These are phyloP conservation scores for Suillus subalutaceus DNA, from an alignment of 768 basidiomycete genomes.

Conservation along the genomic window DNA sequence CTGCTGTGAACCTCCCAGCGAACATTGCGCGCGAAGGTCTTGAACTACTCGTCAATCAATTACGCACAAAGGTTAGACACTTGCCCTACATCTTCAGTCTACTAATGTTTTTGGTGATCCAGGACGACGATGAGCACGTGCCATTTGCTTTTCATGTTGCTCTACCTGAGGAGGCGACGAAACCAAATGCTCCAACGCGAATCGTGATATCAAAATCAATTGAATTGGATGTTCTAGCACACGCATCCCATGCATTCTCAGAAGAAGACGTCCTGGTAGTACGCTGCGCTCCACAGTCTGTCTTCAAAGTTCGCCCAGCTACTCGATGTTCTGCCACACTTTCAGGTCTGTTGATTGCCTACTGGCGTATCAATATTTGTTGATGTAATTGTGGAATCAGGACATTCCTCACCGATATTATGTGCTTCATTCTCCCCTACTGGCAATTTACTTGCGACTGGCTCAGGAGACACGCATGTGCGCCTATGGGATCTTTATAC, in stretches of 20 bases:
- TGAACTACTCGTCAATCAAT: conserved; percentile 84
- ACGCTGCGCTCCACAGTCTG: conserved; percentile 92
- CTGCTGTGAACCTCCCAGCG: conserved; percentile 87
- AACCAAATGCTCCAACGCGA: conserved; percentile 62
- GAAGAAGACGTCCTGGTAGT: conserved; percentile 88
- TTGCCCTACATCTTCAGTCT: not conserved
- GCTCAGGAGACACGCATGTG: conserved; percentile 91
- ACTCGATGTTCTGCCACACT: conserved; percentile 93
- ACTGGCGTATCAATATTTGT: conserved; percentile 12
- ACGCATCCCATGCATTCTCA: conserved; percentile 72
- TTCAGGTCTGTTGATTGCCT: conserved; percentile 55
- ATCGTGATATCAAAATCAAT: conserved; percentile 86
- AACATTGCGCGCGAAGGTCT: conserved; percentile 83
- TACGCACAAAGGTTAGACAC: conserved; percentile 68
- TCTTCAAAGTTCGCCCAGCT: conserved; percentile 92
- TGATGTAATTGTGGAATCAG: conserved; percentile 39
- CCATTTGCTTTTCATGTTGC: conserved; percentile 91
- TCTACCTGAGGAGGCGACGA: conserved; percentile 58
- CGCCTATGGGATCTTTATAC: conserved; percentile 94
- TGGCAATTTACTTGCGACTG: conserved; percentile 88
- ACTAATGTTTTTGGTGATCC: not conserved
- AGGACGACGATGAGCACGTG: conserved; percentile 77
- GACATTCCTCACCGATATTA: conserved; percentile 90
- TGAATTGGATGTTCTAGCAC: conserved; percentile 75
- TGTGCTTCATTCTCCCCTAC: conserved; percentile 97